These are phyloP conservation scores for Colletotrichum orchidophilum DNA, from an alignment of 2,329 filamentous ascomycete species.

Conservation along the genomic window DNA sequence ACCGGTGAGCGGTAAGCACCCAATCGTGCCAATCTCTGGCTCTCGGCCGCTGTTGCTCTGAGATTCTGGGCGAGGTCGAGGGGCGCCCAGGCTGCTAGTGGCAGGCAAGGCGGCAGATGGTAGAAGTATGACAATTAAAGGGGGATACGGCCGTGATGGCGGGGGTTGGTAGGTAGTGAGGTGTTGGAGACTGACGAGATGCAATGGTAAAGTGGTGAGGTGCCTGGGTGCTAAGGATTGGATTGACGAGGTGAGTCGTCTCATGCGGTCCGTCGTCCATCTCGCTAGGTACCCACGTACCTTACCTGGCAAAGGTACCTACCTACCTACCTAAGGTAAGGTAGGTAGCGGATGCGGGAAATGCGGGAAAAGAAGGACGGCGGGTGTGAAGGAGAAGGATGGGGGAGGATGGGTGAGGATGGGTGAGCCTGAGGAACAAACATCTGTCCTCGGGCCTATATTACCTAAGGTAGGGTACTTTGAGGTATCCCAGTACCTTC, in stretches of 20 bases:
- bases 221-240: too few relatives aligned
- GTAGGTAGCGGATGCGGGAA: too few relatives aligned
- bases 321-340: too few relatives aligned
- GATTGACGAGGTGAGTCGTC: neutral
- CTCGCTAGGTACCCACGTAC: too few relatives aligned
- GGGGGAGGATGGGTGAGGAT: neutral
- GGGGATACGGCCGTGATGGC: constrained; percentile 20
- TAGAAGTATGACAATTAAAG: neutral
- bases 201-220: neutral
- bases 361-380: neutral
- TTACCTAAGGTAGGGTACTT: neutral
- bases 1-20: neutral
- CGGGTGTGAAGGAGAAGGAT: neutral
- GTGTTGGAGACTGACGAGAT: neutral
- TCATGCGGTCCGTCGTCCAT: neutral
- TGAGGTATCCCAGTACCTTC: too few relatives aligned
- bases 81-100: neutral
- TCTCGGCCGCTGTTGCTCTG: neutral
- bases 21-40: neutral
- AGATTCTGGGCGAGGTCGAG: neutral
- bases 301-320: too few relatives aligned
- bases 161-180: neutral
- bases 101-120: neutral
- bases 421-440: neutral
- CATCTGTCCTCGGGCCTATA: neutral